phyloP scores from a whole-genome alignment of 768 basidiomycete species.

The Rhodotorula babjevae region DNA sequence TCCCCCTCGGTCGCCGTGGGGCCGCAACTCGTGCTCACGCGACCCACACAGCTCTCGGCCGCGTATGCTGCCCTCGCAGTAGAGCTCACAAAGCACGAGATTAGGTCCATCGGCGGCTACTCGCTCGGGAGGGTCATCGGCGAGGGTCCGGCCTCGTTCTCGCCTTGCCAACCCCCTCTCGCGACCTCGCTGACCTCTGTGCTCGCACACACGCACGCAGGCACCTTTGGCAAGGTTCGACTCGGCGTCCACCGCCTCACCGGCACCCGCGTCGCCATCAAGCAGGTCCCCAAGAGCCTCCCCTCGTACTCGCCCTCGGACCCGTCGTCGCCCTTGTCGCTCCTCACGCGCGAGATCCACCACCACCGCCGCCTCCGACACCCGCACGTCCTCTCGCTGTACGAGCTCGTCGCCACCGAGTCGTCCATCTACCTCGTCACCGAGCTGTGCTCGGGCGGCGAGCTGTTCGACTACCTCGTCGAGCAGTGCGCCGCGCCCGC shows the following conservation, averaged over 20 bases:
- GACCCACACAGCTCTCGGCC: constrained; percentile 43
- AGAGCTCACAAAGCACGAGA: constrained; percentile 47
- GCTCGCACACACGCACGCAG: constrained; percentile 49
- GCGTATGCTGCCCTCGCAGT: constrained; percentile 49
- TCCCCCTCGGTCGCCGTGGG: background rate
- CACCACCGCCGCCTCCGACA: constrained; percentile 96
- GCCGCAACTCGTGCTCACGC: background rate
- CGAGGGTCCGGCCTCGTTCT: constrained; percentile 45
- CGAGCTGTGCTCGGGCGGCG: constrained; percentile 92
- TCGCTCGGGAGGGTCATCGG: constrained; percentile 49
- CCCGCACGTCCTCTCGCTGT: constrained; percentile 89
- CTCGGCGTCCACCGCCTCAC: constrained; percentile 91
- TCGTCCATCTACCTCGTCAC: constrained; percentile 93
- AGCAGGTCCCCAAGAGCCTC: constrained; percentile 93
- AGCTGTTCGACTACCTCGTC: constrained; percentile 95
- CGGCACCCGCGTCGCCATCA: constrained; percentile 86
- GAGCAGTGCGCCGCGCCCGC: constrained; percentile 51
- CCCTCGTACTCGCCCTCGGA: constrained; percentile 21
- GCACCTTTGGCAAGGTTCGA: constrained; percentile 91
- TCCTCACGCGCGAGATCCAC: constrained; percentile 93
- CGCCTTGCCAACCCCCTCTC: background rate
- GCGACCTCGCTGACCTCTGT: background rate
- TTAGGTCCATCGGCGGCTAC: constrained; percentile 49
- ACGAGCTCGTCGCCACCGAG: constrained; percentile 97
- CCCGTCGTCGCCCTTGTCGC: constrained; percentile 55